These are phyloP conservation scores for Akanthomyces dipterigenus DNA, from an alignment of 2,329 filamentous ascomycete species.

Conservation along the genomic window DNA sequence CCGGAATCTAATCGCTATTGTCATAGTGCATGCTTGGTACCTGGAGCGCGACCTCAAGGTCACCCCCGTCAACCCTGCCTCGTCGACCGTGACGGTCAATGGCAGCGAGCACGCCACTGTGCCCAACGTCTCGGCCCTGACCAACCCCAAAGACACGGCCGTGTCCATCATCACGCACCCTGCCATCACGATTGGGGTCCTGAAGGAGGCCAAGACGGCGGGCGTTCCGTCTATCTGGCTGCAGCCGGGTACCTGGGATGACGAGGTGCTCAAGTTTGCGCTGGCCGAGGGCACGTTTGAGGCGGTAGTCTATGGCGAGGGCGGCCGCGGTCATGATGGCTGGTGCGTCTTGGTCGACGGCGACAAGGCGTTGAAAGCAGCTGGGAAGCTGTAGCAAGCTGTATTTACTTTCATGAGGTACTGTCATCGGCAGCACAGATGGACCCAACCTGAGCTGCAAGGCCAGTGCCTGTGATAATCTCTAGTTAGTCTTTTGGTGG, in stretches of 20 bases:
- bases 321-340: slow-evolving; percentile 61
- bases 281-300: slow-evolving; percentile 54
- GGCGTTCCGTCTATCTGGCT: slow-evolving; percentile 76
- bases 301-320: slow-evolving; percentile 60
- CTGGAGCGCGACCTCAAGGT: slow-evolving; percentile 66
- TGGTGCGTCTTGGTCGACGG: slow-evolving; percentile 89
- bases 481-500: too few relatives aligned
- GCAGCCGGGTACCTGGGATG: slow-evolving; percentile 84
- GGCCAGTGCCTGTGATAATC: too few relatives aligned
- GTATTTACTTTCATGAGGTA: background rate
- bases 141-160: slow-evolving; percentile 61
- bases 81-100: slow-evolving; percentile 55
- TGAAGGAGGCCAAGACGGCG: slow-evolving; percentile 69
- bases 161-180: slow-evolving; percentile 88
- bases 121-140: slow-evolving; percentile 57
- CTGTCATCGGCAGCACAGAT: background rate
- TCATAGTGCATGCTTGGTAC: slow-evolving; percentile 84
- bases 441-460: too few relatives aligned
- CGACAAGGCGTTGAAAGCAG: slow-evolving; percentile 53
- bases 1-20: background rate
- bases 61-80: slow-evolving; percentile 75
- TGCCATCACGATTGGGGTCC: slow-evolving; percentile 61
- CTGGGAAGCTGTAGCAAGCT: slow-evolving; percentile 42
- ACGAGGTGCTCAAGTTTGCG: slow-evolving; percentile 65
- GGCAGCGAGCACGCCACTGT: slow-evolving; percentile 56